Percentiles rank a stretch among this genome's conserved stretches.
Conservation (phyloP, 192 early-diverging fungal genomes). For the Backusella parvicylindrica region DNA sequence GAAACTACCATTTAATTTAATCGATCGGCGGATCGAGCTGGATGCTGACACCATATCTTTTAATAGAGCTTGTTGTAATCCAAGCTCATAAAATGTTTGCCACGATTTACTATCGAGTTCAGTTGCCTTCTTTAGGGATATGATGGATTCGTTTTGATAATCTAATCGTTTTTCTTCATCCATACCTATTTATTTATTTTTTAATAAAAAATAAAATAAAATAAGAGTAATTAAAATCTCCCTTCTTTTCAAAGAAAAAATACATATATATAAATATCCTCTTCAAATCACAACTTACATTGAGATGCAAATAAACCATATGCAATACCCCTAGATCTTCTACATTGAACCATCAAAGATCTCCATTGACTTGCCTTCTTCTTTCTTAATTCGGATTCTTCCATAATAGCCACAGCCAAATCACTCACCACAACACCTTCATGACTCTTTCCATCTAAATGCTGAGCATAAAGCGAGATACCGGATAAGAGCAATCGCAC, state of each 20-base stretch:
- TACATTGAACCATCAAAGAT: neutral
- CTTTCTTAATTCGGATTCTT: conserved; percentile 1
- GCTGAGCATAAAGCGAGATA: neutral
- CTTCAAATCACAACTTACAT: neutral
- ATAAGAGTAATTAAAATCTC: too few species aligned
- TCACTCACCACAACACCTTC: neutral
- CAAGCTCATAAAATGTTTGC: conserved; percentile 61
- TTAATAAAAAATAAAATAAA: neutral
- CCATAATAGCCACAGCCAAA: neutral
- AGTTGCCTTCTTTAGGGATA: conserved; percentile 43
- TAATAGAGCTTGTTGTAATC: conserved; percentile 61
- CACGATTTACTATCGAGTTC: conserved; percentile 43
- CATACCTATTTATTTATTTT: neutral
- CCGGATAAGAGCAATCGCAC: neutral
- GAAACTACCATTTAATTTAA: conserved; percentile 49
- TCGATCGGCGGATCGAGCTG: conserved; percentile 46
- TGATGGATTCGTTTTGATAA: neutral
- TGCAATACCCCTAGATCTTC: neutral
- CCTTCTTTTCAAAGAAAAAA: too few species aligned
- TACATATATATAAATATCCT: neutral
- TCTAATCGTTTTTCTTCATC: conserved; percentile 11
- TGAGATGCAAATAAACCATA: conserved; percentile 5
- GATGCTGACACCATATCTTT: conserved; percentile 58
- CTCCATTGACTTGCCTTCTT: conserved; percentile 4
- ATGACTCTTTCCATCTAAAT: neutral